Conservation (phyloP, 345 rosid genomes). For the Trapa bicornis region DNA sequence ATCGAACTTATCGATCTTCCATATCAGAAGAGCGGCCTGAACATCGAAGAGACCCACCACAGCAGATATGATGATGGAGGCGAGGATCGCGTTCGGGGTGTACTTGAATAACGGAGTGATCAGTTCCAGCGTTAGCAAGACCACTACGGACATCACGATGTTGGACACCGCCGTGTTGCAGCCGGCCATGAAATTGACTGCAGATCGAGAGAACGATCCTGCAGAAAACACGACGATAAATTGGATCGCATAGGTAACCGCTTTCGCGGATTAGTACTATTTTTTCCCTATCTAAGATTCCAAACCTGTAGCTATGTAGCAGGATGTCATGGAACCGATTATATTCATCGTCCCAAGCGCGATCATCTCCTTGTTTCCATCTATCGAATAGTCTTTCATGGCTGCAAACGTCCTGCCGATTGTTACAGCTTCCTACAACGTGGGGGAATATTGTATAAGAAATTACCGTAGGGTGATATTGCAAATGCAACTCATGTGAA, state of each 20-base stretch:
- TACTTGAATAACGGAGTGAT: constrained; percentile 62
- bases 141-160: constrained; percentile 60
- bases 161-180: constrained; percentile 71
- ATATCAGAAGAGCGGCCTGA: constrained; percentile 40
- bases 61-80: constrained; percentile 63
- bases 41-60: constrained; percentile 48
- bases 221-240: background rate
- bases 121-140: constrained; percentile 43
- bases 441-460: no score
- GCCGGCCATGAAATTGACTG: constrained; percentile 78
- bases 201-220: constrained; percentile 78
- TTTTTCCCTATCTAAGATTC: background rate
- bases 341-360: constrained; percentile 36
- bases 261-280: background rate
- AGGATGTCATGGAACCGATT: constrained; percentile 31
- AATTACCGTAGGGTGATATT: no score
- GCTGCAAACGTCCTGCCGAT: constrained; percentile 32
- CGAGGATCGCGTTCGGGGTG: constrained; percentile 61
- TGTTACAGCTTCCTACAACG: constrained; percentile 30
- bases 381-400: constrained; percentile 33
- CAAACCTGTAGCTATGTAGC: constrained; percentile 29
- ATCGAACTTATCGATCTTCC: constrained; percentile 72
- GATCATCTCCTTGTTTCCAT: constrained; percentile 41
- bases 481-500: background rate
- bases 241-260: background rate